Conservation (phyloP, 495 filamentous ascomycete species). For the Hyaloscypha finlandica region DNA sequence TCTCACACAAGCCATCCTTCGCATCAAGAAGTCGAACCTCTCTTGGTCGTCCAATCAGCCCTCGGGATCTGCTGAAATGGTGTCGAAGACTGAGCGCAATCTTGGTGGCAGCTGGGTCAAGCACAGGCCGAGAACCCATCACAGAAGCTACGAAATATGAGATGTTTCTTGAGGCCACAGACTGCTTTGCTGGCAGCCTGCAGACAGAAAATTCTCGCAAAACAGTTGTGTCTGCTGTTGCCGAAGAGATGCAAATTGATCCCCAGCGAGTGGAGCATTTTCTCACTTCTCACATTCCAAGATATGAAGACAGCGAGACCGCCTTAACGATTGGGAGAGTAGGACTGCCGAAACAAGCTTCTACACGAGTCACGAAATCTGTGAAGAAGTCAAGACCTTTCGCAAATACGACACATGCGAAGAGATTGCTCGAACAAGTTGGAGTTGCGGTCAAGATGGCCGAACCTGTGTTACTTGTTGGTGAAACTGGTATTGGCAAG, state of each 20-base stretch:
- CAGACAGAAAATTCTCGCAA: slow-evolving; percentile 63
- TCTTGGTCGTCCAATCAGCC: slow-evolving; percentile 62
- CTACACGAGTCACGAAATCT: slow-evolving; percentile 45
- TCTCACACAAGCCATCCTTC: slow-evolving; percentile 52
- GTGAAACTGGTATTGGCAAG: slow-evolving; percentile 98
- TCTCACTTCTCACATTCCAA: slow-evolving; percentile 66
- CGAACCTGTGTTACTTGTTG: slow-evolving; percentile 90
- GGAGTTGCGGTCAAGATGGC: slow-evolving; percentile 76
- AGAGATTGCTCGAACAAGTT: slow-evolving; percentile 78
- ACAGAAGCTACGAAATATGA: slow-evolving; percentile 71
- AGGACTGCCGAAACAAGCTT: slow-evolving; percentile 49
- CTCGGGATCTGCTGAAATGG: slow-evolving; percentile 88
- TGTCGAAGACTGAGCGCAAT: slow-evolving; percentile 70
- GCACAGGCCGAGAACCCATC: slow-evolving; percentile 73
- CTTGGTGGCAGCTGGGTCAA: slow-evolving; percentile 58
- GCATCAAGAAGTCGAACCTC: slow-evolving; percentile 55
- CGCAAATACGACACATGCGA: slow-evolving; percentile 71
- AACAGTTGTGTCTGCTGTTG: slow-evolving; percentile 66
- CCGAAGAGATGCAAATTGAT: slow-evolving; percentile 82
- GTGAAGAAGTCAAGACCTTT: slow-evolving; percentile 55
- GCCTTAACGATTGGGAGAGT: slow-evolving; percentile 69
- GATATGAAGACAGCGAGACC: slow-evolving; percentile 57
- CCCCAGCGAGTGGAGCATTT: slow-evolving; percentile 74
- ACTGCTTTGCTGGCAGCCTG: slow-evolving; percentile 82
- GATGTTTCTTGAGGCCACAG: slow-evolving; percentile 87